These are phyloP conservation scores for Sphenostylis stenocarpa DNA, from an alignment of 306 rosid genomes.

Conservation along the genomic window DNA sequence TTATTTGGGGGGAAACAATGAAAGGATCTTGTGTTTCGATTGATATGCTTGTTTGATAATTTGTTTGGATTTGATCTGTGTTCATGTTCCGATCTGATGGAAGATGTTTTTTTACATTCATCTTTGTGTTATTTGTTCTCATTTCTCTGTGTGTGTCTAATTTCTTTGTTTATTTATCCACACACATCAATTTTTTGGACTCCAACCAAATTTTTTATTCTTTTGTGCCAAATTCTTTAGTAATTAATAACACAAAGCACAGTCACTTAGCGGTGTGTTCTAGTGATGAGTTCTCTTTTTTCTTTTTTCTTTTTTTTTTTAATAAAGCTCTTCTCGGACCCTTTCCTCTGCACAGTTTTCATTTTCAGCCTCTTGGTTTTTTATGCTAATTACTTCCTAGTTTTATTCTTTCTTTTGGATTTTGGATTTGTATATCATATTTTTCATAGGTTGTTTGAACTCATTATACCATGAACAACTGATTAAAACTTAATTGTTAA, in stretches of 20 bases:
- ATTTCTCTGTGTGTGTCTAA: background rate
- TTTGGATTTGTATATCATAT: background rate
- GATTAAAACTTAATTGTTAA: background rate
- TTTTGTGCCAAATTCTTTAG: background rate
- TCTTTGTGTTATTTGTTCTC: background rate
- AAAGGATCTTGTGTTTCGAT: conserved; percentile 26
- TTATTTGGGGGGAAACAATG: background rate
- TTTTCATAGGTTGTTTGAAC: conserved; percentile 1
- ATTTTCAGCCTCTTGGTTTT: background rate
- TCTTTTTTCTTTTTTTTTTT: background rate
- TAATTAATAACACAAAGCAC: background rate
- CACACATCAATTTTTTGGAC: background rate
- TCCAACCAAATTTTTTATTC: background rate
- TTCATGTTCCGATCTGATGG: conserved; percentile 32
- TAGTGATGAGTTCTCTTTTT: background rate
- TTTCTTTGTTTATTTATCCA: background rate
- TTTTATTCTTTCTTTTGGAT: background rate
- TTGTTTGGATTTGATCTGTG: background rate
- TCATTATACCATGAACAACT: background rate
- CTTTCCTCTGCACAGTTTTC: background rate
- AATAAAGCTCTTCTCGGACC: background rate
- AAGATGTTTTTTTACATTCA: conserved; percentile 5
- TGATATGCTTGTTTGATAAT: background rate
- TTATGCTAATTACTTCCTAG: background rate
- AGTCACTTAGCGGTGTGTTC: background rate